Percentiles rank a stretch among this genome's conserved stretches.
Evolutionary conservation across 441 rosid genomes (phyloP).

Genomic region (Flueggea neowawraea): DNA sequence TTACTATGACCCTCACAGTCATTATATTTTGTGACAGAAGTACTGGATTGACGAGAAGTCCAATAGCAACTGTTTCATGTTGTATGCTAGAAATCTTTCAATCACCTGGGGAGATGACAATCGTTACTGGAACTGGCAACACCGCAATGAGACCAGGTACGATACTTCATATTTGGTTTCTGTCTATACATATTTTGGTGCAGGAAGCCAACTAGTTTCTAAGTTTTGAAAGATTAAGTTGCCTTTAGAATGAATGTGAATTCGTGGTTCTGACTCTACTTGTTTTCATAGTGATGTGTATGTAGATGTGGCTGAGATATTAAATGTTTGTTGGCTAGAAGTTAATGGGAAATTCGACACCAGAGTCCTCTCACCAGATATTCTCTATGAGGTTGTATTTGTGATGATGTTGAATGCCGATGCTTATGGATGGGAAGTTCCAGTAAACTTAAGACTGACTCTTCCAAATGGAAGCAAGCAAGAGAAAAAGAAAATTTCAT

Average conservation of each 20-base stretch:
- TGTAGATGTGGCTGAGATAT: constrained; percentile 39
- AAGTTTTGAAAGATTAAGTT: neutral
- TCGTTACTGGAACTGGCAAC: constrained; percentile 54
- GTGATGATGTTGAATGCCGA: constrained; percentile 43
- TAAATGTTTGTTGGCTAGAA: constrained; percentile 71
- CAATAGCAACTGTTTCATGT: constrained; percentile 56
- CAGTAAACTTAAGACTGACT: constrained; percentile 46
- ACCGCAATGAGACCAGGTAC: constrained; percentile 44
- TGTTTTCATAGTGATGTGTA: constrained; percentile 16
- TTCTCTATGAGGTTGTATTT: constrained; percentile 41
- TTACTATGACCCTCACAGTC: too few species aligned
- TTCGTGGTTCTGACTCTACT: neutral
- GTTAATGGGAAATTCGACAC: constrained; percentile 35
- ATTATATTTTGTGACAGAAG: constrained; percentile 30
- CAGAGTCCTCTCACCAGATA: constrained; percentile 43
- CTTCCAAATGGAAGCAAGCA: constrained; percentile 45
- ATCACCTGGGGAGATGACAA: constrained; percentile 55
- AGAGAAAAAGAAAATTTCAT: constrained; percentile 31
- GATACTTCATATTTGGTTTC: too few species aligned
- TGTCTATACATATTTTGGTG: too few species aligned
- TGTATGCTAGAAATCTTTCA: constrained; percentile 49
- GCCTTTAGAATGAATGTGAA: neutral
- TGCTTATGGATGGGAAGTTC: constrained; percentile 54
- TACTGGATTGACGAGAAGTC: constrained; percentile 52
- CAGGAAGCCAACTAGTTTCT: too few species aligned